These are phyloP conservation scores for Glycine latifolia DNA, from an alignment of 306 rosid genomes.

Conservation along the genomic window DNA sequence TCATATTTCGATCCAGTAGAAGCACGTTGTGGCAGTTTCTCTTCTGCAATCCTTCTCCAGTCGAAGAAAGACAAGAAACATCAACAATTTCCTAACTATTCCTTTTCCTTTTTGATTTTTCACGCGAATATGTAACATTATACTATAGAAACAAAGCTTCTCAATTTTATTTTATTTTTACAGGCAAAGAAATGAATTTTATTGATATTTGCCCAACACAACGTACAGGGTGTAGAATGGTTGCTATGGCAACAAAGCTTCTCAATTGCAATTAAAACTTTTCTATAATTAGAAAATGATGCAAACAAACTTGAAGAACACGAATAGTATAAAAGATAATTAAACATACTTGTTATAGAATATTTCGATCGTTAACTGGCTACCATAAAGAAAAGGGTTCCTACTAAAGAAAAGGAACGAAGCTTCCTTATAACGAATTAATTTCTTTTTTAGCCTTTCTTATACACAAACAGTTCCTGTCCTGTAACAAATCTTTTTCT, in stretches of 20 bases:
- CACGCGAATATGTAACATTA: neutral
- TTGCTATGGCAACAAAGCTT: no score
- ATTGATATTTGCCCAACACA: no score
- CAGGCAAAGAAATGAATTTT: no score
- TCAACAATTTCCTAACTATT: neutral
- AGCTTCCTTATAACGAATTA: constrained; percentile 26
- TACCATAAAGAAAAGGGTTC: constrained; percentile 8
- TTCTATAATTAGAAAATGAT: neutral
- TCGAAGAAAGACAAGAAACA: neutral
- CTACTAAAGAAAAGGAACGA: constrained; percentile 32
- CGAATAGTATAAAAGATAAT: neutral
- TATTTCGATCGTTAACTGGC: neutral
- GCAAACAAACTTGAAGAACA: constrained; percentile 29
- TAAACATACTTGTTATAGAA: neutral
- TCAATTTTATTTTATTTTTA: no score
- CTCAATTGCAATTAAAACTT: neutral
- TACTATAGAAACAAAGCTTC: neutral
- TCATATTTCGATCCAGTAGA: neutral
- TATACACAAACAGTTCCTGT: neutral
- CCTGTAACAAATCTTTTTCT: neutral
- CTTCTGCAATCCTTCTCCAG: neutral
- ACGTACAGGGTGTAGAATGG: no score
- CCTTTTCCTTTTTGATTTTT: neutral
- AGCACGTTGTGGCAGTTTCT: neutral
- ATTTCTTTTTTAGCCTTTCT: neutral